phyloP scores from a whole-genome alignment of 257 asterid species.

The Schizonepeta tenuifolia region DNA sequence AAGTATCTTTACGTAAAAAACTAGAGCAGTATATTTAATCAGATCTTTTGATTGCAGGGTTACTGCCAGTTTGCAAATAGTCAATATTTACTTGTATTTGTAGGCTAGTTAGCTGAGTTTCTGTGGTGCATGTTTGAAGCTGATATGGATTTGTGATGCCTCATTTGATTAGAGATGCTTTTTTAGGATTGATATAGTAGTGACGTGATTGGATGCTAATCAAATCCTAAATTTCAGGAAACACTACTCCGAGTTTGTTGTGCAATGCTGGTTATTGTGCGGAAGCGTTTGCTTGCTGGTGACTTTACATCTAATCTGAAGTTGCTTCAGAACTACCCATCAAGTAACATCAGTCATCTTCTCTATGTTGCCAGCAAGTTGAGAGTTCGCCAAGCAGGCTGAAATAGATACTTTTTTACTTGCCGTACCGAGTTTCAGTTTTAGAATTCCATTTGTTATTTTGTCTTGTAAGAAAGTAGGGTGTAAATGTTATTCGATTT shows the following conservation, averaged over 20 bases:
- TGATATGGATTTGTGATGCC: neutral
- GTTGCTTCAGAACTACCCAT: constrained; percentile 83
- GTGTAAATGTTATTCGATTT: constrained; percentile 37
- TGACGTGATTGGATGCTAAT: constrained; percentile 19
- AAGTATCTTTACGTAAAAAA: neutral
- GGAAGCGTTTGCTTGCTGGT: constrained; percentile 91
- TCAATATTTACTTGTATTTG: neutral
- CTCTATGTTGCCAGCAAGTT: constrained; percentile 88
- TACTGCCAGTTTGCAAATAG: neutral
- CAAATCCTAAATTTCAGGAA: constrained; percentile 57
- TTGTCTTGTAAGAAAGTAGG: constrained; percentile 36
- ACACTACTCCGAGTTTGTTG: constrained; percentile 86
- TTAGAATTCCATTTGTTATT: constrained; percentile 16
- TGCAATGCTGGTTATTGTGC: constrained; percentile 86
- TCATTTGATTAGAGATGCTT: neutral
- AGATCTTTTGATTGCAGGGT: constrained; percentile 15
- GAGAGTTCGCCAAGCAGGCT: constrained; percentile 45
- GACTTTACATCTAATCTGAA: constrained; percentile 92
- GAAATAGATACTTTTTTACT: constrained; percentile 33
- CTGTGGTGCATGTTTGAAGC: neutral
- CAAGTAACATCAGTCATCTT: constrained; percentile 87
- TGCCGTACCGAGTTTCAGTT: constrained; percentile 34
- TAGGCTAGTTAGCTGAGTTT: neutral
- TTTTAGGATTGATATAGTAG: neutral
- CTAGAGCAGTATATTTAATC: neutral